Percentiles rank a stretch among this genome's conserved stretches.
phyloP scores from a whole-genome alignment of 2,329 filamentous ascomycete species.

The Cercospora nicotianae region DNA sequence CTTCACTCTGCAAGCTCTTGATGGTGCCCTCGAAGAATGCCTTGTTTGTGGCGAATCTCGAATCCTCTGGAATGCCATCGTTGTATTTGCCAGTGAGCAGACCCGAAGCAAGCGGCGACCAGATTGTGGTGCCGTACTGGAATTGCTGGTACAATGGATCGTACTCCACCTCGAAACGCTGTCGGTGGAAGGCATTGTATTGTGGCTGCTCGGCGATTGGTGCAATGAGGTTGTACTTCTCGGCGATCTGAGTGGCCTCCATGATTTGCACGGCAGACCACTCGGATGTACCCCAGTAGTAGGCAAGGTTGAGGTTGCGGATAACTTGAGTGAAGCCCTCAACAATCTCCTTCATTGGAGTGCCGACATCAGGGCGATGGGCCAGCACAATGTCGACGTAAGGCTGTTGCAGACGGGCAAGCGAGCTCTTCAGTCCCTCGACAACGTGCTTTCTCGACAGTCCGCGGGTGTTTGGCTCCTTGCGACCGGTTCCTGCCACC shows the following conservation, averaged over 20 bases:
- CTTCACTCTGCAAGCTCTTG: conserved; percentile 51
- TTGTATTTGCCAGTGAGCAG: conserved; percentile 66
- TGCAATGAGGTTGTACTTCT: conserved; percentile 61
- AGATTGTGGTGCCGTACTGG: conserved; percentile 59
- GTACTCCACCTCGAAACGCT: conserved; percentile 63
- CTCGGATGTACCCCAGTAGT: conserved; percentile 65
- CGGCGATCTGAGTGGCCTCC: conserved; percentile 57
- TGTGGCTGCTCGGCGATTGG: conserved; percentile 57
- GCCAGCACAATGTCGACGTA: conserved; percentile 68
- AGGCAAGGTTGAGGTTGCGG: conserved; percentile 58
- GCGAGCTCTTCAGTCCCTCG: conserved; percentile 59
- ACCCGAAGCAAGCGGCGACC: conserved; percentile 57
- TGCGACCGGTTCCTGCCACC: conserved; percentile 42
- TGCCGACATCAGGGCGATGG: conserved; percentile 57
- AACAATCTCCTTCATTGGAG: conserved; percentile 57
- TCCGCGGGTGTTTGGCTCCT: conserved; percentile 58
- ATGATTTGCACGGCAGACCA: conserved; percentile 61
- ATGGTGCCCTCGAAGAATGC: conserved; percentile 60
- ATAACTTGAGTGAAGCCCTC: conserved; percentile 55
- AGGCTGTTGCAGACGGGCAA: conserved; percentile 61
- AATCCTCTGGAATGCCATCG: conserved; percentile 61
- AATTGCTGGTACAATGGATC: conserved; percentile 58
- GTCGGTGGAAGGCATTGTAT: conserved; percentile 63
- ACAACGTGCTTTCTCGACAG: conserved; percentile 54
- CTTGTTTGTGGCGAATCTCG: conserved; percentile 60